phyloP scores from a whole-genome alignment of 441 rosid species.

The Pelargonium cotyledonis region DNA sequence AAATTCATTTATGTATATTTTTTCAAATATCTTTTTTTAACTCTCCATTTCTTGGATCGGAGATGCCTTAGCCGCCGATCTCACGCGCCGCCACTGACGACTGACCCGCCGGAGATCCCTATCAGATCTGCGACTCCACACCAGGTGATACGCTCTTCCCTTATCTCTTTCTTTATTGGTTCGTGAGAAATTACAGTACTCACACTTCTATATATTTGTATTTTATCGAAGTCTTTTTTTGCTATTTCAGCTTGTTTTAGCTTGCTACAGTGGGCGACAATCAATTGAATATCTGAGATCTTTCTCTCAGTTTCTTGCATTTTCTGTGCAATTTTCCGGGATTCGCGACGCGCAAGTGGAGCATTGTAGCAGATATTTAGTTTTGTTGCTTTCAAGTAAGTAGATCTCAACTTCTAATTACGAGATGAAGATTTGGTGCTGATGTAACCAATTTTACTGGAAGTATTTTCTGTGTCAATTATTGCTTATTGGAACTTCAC shows the following conservation, averaged over 20 bases:
- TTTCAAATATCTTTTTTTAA: not conserved
- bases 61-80: slow-evolving; percentile 37
- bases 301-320: not conserved
- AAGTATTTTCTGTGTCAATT: no score
- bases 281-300: not conserved
- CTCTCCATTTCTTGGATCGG: slow-evolving; percentile 28
- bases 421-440: not conserved
- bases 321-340: not conserved
- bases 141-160: slow-evolving; percentile 21
- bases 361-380: not conserved
- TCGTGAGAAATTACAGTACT: no score
- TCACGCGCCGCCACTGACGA: slow-evolving; percentile 4
- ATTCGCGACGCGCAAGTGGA: not conserved
- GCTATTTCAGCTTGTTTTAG: not conserved
- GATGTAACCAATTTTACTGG: not conserved
- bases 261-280: not conserved
- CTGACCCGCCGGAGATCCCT: slow-evolving; percentile 20
- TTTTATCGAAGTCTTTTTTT: not conserved
- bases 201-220: no score
- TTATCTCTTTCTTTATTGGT: not conserved
- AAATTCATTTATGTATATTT: not conserved
- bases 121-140: slow-evolving; percentile 31
- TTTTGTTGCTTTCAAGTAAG: slow-evolving; percentile 15
- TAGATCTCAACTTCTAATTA: slow-evolving; percentile 13
- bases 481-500: not conserved